Evolutionary conservation across 768 basidiomycete species (phyloP), one percentile per base, ranked within the genome.

Genomic region (Leucosporidium creatinivorum): DNA sequence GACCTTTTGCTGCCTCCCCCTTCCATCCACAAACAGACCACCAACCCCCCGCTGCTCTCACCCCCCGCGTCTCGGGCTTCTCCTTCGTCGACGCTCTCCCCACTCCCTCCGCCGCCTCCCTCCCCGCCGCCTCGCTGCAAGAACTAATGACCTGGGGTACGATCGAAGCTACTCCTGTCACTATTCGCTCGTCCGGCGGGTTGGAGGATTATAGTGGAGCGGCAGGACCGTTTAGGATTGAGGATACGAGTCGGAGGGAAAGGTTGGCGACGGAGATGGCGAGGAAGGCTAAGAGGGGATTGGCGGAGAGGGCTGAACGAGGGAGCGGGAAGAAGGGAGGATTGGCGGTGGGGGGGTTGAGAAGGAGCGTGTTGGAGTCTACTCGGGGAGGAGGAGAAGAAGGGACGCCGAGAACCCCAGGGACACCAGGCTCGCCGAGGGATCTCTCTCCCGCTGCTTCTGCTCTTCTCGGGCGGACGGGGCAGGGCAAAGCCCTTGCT

Each of bases 81-180:
- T 82, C 87, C 4, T 85, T 96, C 25, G 87, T 99, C 26, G 87
- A 91, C 19, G 85, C 85, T 63, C 78, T 94, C 15, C 94, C 96
- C 4, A 91, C 93, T 0, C 93, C 93, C 2, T 89, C 88, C 10
- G 87, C 92, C 0, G 83, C 86, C 8, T 82, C 89, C 74, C 83
- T 97, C 56, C 90, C 89, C 0, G 85, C 92, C 2, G 80, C 82
- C 7, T 89, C 90, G 1, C 83, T 98, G 61, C 91, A 92, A 75
- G 87, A 97, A 73, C 84, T 99, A 21, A 92, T 98, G 88, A 99
- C 96, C 18, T 93, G 91, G 92, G 96, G 96, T 2, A 93, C 91
- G 18, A 82, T 98, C 28, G 85, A 87, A 70, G 87, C 89, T 21
- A 98, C 96, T 13, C 96, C 96, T 4, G 87, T 94, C 62, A 83